These are phyloP conservation scores for Rhodosporidiobolus sp. DNA, from an alignment of 768 basidiomycete species.

Conservation along the genomic window DNA sequence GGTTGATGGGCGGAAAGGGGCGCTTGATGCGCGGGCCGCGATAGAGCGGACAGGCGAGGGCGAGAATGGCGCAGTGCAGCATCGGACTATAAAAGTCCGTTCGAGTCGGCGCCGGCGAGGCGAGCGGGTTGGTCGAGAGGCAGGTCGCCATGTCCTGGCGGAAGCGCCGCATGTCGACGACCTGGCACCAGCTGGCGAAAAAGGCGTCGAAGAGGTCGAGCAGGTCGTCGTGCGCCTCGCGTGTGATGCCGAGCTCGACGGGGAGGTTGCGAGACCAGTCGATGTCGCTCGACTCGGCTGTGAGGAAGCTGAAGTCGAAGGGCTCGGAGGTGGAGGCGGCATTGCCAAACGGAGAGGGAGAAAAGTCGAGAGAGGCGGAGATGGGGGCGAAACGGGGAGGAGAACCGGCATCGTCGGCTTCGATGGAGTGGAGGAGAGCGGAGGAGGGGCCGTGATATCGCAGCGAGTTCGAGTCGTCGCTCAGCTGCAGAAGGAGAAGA, in stretches of 20 bases:
- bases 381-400: background rate
- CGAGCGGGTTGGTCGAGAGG: background rate
- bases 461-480: background rate
- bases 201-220: constrained; percentile 13
- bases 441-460: background rate
- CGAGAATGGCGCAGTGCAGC: constrained; percentile 19
- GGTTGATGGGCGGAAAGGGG: background rate
- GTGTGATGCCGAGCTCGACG: background rate
- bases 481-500: background rate
- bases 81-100: constrained; percentile 18
- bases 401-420: background rate
- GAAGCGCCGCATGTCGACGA: constrained; percentile 1
- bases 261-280: constrained; percentile 15
- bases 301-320: background rate
- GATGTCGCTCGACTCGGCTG: background rate
- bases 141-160: background rate
- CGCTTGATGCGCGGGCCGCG: background rate
- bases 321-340: background rate
- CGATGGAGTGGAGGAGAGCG: background rate
- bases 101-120: background rate
- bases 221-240: constrained; percentile 11
- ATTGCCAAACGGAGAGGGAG: background rate
- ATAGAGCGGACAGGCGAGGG: background rate
- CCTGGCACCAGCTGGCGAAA: background rate
- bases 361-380: background rate